Base-by-base conservation (phyloP, 768 basidiomycete genomes). In the Mycena crocata region DNA sequence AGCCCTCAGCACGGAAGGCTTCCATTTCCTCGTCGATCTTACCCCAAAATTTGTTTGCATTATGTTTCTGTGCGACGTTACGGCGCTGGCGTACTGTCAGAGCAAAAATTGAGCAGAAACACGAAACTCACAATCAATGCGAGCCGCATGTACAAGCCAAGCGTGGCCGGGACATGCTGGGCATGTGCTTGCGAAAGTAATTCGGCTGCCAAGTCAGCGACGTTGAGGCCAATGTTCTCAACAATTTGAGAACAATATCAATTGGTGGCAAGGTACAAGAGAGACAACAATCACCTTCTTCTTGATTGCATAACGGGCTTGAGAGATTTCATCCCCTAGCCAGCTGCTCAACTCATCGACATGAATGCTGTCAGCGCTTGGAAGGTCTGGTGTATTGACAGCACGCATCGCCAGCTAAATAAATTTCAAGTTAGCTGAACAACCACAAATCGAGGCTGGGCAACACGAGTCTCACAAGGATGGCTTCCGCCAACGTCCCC, bases 291-390 rank as follows among this genome's bases (percentile, higher is more conserved):
- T 19, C 17, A 58, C 57, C 45, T 35, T 58, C 45, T 48, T 58
- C 57, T 58, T 58, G 13, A 58, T 48, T 13, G 57, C 34, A 23
- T 58, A 58, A 48, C 57, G 57, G 23, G 57, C 57, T 48, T 57
- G 57, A 9, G 57, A 57, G 26, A 57, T 46, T 35, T 57, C 57
- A 19, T 45, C 44, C 10, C 57, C 44, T 17, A 57, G 57, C 44
- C 57, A 57, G 14, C 31, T 13, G 26, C 5, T 32, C 32, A 57
- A 32, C 44, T 57, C 57, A 14, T 57, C 57, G 23, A 34, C 32
- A 46, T 57, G 57, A 23, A 57, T 15, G 19, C 57, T 57, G 44
- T 57, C 57, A 1, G 57, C 8, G 26, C 35, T 14, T 15, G 57
- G 57, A 34, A 57, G 57, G n/a, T 57, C 57, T 24, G 57, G 44